Evolutionary conservation across 2,329 filamentous ascomycete species (phyloP), one percentile per base, ranked within the genome.

Genomic region (Aspergillus versicolor): DNA sequence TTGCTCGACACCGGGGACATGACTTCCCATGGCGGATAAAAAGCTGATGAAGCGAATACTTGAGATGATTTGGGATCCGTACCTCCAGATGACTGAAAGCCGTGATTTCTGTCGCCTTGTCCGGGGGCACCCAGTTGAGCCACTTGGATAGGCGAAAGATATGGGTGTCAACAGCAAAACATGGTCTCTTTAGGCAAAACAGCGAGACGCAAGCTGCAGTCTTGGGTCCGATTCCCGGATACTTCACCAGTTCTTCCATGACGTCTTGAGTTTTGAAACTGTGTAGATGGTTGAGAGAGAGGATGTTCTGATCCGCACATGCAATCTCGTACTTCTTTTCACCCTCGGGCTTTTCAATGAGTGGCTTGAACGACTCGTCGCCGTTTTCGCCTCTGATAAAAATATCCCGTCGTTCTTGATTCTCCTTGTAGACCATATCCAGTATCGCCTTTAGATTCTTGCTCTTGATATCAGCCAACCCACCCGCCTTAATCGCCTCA

Each of bases 381-480:
- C 81, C 73, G 5, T 84, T 72, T 6, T 77, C 76, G 40, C 79
- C 79, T 32, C 73, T 68, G 1, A 77, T 47, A 21, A 86, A 77
- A 0, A 79, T 79, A 19, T 81, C 73, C 19, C 78, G 79, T 11
- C 84, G 81, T n/a, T 76, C 73, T 63, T 83, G 78, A 38, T 90
- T 91, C 63, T 91, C 86, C 44, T 85, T 77, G 66, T 88, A 85
- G 0, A 92, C 88, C 72, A 86, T 84, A 51, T 91, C 83, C 8
- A 95, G 78, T 37, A 91, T 91, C 15, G 75, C 74, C 70, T 92
- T 91, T 67, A 95, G 90, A 62, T 87, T 80, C 52, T 82, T 86
- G 58, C 85, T 87, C 73, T 92, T 94, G 15, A 80, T 79, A n/a
- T 83, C 81, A 2, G 85, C 88, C 2, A 92, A 77, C 0, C 91